phyloP scores from a whole-genome alignment of 768 basidiomycete genomes.

The Calocybe cyanea region DNA sequence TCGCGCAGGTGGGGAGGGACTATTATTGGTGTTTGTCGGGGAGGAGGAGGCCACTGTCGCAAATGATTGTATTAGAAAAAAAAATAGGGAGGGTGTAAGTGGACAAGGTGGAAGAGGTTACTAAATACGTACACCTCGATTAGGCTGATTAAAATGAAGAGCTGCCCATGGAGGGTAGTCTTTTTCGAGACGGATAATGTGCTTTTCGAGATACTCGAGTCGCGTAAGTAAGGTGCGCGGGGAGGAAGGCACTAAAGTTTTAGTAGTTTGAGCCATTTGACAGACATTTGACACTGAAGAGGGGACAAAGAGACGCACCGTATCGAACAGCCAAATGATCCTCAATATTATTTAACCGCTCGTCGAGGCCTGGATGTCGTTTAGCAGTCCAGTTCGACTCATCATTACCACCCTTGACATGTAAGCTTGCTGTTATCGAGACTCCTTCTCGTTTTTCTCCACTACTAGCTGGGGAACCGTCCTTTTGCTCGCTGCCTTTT shows the following conservation, averaged over 20 bases:
- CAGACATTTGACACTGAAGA: not conserved
- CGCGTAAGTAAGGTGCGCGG: slow-evolving; percentile 63
- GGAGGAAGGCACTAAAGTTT: slow-evolving; percentile 57
- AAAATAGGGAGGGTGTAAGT: not conserved
- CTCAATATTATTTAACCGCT: slow-evolving; percentile 65
- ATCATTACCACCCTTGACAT: not conserved
- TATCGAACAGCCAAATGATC: slow-evolving; percentile 70
- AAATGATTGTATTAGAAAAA: not conserved
- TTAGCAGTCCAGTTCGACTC: slow-evolving; percentile 32
- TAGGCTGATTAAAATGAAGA: slow-evolving; percentile 83
- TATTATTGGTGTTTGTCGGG: slow-evolving; percentile 72
- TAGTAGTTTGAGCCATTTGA: not conserved
- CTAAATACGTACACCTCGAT: slow-evolving; percentile 59
- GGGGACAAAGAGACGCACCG: slow-evolving; percentile 37
- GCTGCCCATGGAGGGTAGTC: slow-evolving; percentile 88
- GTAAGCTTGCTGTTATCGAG: slow-evolving; percentile 4
- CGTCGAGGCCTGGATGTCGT: slow-evolving; percentile 57
- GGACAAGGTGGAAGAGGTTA: slow-evolving; percentile 1
- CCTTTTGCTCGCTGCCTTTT: not conserved
- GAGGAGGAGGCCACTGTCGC: slow-evolving; percentile 78
- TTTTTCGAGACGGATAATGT: slow-evolving; percentile 70
- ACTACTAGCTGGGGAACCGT: no score
- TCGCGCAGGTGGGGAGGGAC: slow-evolving; percentile 58
- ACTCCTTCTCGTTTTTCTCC: slow-evolving; percentile 11
- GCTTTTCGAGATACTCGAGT: slow-evolving; percentile 70